A percentile compares a stretch with the other conserved stretches of the same genome.
Conservation (phyloP, 2,329 filamentous ascomycete genomes). For the Alternaria tenuissima region DNA sequence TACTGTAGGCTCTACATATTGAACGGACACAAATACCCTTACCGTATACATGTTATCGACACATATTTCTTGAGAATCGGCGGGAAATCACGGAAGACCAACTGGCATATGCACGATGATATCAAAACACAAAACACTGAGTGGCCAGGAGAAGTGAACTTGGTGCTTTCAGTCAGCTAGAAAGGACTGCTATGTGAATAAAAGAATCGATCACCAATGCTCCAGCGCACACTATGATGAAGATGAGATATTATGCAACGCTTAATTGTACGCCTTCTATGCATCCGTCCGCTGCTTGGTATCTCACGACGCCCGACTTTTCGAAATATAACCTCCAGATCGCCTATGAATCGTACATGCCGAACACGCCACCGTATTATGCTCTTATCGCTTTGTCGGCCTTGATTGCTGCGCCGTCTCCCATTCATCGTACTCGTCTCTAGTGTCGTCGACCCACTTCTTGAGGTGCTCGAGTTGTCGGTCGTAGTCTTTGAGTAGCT, state of each 20-base stretch:
- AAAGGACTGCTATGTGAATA: not conserved
- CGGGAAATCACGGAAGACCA: not conserved
- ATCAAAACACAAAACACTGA: not conserved
- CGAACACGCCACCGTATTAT: conserved; percentile 3
- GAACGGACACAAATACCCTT: not conserved
- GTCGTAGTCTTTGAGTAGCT: conserved; percentile 84
- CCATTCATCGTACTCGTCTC: conserved; percentile 67
- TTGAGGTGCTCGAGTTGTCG: conserved; percentile 79
- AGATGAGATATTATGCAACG: not conserved
- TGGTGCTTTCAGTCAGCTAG: not conserved
- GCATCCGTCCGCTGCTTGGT: conserved; percentile 18
- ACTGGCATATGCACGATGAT: not conserved
- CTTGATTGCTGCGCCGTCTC: conserved; percentile 49
- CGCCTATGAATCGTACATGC: conserved; percentile 24
- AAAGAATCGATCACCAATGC: not conserved
- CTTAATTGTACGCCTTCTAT: conserved; percentile 8
- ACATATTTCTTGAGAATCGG: not conserved
- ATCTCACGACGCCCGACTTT: conserved; percentile 27
- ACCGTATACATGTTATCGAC: not conserved
- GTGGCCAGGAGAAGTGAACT: not conserved
- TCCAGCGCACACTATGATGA: not conserved
- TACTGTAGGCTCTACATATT: not conserved
- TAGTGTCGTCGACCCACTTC: conserved; percentile 67
- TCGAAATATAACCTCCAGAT: conserved; percentile 24
- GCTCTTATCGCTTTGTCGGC: conserved; percentile 33